Evolutionary conservation across 495 filamentous ascomycete species (phyloP), one percentile per base, ranked within the genome.

Genomic region (Glutinoglossum americanum): DNA sequence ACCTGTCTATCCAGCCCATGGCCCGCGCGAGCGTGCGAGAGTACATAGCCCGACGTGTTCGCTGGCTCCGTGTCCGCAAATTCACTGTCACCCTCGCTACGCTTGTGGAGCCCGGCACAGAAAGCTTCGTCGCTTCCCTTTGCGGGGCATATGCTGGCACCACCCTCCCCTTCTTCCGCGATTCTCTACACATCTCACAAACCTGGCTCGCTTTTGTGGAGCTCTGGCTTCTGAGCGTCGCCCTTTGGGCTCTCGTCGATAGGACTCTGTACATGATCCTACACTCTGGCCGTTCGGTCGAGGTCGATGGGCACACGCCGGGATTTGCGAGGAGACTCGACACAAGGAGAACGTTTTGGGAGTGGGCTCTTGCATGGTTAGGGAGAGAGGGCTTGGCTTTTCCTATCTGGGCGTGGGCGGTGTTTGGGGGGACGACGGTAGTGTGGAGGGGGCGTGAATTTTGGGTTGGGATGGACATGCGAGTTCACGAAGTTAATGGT

Each of bases 51-150:
- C 82, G 93, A 17, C 79, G 93, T 6, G 80, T 90, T 0, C 78
- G 93, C 47, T 99, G 93, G 93, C 70, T 96, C 19, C 79, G 93
- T 0, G 93, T 94, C 3, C 75, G 93, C 32, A 99, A 97, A 65
- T 99, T 86, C 73, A 95, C 89, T 5, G 90, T 96, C 32, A 72
- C 84, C 19, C 73, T 83, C 0, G 93, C 93, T 0, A 96, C 93
- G 0, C 71, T 96, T 1, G 83, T 95, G n/a, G 93, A 99, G 62
- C 90, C 89, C 0, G 89, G 87, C 1, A 92, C 92, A 1, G 93
- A 97, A 69, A 84, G 81, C n/a, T 70, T 97, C 13, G 64, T 95
- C 0, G 92, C 87, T 67, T 87, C 80, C 17, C 65, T 82, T 1
- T 85, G 94, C 64, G 80, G 89, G 27, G 78, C 85, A 0, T 95